phyloP scores from a whole-genome alignment of 345 rosid species.

The Chamaenerion angustifolium region DNA sequence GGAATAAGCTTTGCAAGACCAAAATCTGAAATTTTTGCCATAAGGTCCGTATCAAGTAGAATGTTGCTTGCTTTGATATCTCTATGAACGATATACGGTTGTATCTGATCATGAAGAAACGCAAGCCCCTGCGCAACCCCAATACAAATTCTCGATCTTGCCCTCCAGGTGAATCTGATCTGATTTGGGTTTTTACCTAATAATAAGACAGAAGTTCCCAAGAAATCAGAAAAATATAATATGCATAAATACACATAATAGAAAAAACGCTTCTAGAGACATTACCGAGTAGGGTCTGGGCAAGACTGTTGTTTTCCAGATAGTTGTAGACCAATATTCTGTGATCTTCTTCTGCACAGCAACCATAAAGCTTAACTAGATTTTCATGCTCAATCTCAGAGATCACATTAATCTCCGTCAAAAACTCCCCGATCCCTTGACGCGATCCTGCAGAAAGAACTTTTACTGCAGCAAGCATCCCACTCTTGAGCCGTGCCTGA shows the following conservation, averaged over 20 bases:
- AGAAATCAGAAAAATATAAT: neutral
- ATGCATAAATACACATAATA: neutral
- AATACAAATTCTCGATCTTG: conserved; percentile 49
- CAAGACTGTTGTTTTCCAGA: conserved; percentile 79
- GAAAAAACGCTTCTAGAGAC: no score
- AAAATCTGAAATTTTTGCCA: conserved; percentile 84
- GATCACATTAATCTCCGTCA: conserved; percentile 72
- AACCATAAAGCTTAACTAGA: conserved; percentile 78
- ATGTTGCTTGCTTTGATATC: conserved; percentile 97
- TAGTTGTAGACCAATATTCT: conserved; percentile 81
- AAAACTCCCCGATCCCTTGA: conserved; percentile 72
- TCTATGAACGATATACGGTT: conserved; percentile 65
- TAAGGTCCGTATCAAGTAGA: conserved; percentile 60
- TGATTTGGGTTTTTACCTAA: conserved; percentile 43
- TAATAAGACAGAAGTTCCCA: conserved; percentile 8
- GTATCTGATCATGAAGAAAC: conserved; percentile 75
- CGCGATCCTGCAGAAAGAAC: conserved; percentile 82
- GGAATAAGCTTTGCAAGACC: conserved; percentile 93
- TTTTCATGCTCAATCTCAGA: conserved; percentile 73
- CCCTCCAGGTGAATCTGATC: conserved; percentile 65
- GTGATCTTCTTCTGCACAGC: conserved; percentile 64
- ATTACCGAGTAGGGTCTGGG: conserved; percentile 74
- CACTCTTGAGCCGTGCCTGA: conserved; percentile 76
- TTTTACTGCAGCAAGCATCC: conserved; percentile 72
- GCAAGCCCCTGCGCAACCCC: conserved; percentile 80